phyloP scores from a whole-genome alignment of 169 alveolate genomes.

The Plasmodium blacklocki region DNA sequence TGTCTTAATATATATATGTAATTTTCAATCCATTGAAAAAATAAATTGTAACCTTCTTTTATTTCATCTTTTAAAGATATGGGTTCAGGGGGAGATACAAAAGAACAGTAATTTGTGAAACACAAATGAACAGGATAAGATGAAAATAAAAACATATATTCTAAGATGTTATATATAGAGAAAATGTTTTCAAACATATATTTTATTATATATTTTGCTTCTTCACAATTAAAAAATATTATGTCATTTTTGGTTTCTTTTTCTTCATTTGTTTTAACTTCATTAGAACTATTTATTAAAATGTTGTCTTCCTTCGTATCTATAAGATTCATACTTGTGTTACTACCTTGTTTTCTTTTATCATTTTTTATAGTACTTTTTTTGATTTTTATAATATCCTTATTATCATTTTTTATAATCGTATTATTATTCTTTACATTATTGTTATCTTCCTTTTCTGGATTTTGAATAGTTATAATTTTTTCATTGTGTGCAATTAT shows the following conservation, averaged over 20 bases:
- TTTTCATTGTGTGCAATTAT: not conserved
- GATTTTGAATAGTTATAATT: not conserved
- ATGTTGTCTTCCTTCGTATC: not conserved
- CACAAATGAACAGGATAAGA: conserved; percentile 26
- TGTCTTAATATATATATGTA: too few relatives aligned
- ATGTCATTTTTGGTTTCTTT: not conserved
- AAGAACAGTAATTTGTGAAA: conserved; percentile 1
- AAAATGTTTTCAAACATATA: conserved; percentile 49
- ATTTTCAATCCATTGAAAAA: not conserved
- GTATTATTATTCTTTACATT: not conserved
- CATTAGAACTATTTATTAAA: not conserved
- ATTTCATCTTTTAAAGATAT: conserved; percentile 21
- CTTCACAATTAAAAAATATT: conserved; percentile 22
- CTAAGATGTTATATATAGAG: conserved; percentile 50
- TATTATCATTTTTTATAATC: not conserved
- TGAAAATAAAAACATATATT: conserved; percentile 62
- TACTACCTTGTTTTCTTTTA: not conserved
- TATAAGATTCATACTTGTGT: not conserved
- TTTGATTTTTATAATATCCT: not conserved
- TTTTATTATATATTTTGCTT: conserved; percentile 67
- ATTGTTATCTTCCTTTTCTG: not conserved
- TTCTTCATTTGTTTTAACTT: not conserved
- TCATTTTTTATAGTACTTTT: not conserved
- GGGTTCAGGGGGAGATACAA: conserved; percentile 14
- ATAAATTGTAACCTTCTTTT: conserved; percentile 17